A percentile compares a stretch with the other conserved stretches of the same genome.
Conservation (phyloP, 192 early-diverging fungal genomes). For the Coemansia sp. region DNA sequence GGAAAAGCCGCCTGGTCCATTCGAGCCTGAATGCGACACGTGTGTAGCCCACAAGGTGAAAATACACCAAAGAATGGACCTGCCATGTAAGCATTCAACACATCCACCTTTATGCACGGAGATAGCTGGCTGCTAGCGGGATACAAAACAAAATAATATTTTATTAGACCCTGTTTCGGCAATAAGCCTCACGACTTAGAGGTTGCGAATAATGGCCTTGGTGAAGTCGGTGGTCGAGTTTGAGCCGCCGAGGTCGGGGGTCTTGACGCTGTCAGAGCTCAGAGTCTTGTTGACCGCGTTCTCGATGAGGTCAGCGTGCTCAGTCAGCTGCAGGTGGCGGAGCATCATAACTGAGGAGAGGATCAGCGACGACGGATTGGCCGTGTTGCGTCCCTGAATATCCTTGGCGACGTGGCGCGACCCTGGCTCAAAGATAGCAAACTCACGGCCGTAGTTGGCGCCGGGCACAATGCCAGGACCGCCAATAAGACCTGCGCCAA, state of each 20-base stretch:
- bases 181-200: conserved; percentile 9
- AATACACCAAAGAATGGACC: too few relatives aligned
- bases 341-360: conserved; percentile 95
- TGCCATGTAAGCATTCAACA: too few relatives aligned
- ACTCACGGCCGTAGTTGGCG: conserved; percentile 97
- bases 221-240: conserved; percentile 94
- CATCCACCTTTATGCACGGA: not conserved
- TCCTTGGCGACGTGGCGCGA: conserved; percentile 98
- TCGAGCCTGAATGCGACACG: too few relatives aligned
- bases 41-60: too few relatives aligned
- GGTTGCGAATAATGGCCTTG: conserved; percentile 73
- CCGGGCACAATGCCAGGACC: conserved; percentile 96
- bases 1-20: too few relatives aligned
- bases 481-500: conserved; percentile 95
- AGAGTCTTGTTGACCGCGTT: conserved; percentile 89
- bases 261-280: conserved; percentile 67
- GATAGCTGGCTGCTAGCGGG: not conserved
- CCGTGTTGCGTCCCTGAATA: conserved; percentile 90
- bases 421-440: conserved; percentile 96
- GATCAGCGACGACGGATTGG: conserved; percentile 94
- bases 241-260: conserved; percentile 88
- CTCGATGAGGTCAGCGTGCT: conserved; percentile 89
- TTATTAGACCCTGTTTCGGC: not conserved
- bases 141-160: not conserved
- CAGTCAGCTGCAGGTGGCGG: conserved; percentile 86